Base-by-base conservation (phyloP, 1,284 basidiomycete genomes). In the Leccinum laetum region DNA sequence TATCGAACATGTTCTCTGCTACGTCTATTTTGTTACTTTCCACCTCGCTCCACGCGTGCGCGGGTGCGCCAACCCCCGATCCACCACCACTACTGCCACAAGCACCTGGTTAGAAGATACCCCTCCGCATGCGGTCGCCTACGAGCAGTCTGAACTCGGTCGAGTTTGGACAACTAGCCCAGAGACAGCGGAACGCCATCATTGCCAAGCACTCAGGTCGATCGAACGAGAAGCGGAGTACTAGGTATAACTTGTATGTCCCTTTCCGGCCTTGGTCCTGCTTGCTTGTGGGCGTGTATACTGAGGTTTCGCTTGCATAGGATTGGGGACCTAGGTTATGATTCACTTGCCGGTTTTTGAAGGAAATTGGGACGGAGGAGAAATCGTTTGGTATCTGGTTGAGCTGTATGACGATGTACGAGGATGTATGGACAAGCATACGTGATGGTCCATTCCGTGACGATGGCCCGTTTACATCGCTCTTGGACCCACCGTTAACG, bases 311-410 rank as follows among this genome's bases (percentile, higher is more conserved):
- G 4, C n/a, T 41, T 13, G 35, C 32, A 13, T n/a, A 75, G 73
- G 60, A 61, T 75, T 44, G 66, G 69, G 9, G 75, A 75, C 61
- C 73, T 77, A 61, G n/a, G 8, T 1, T 58, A 60, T 52, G 73
- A 75, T 64, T 76, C 73, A 37, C 63, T 68, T 81, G 80, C 13
- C 72, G 68, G 4, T 81, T 88, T 70, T 73, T 92, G 18, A 84
- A 81, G 66, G 86, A 91, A 44, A 77, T 91, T 18, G 83, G 84
- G 9, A 75, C 79, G 1, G 86, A 89, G 58, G 91, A 92, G 69
- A 82, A 84, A 62, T 83, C 89, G 0, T 82, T 90, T 64, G 91
- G 90, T 4, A 85, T 88, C 56, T 91, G 88, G 87, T 77, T 93
- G 5, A 84, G 84, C 63, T 88, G 85, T 18, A 86, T 93, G 82